These are phyloP conservation scores for Trametes pubescens DNA, from an alignment of 1,284 basidiomycete genomes.

Conservation along the genomic window DNA sequence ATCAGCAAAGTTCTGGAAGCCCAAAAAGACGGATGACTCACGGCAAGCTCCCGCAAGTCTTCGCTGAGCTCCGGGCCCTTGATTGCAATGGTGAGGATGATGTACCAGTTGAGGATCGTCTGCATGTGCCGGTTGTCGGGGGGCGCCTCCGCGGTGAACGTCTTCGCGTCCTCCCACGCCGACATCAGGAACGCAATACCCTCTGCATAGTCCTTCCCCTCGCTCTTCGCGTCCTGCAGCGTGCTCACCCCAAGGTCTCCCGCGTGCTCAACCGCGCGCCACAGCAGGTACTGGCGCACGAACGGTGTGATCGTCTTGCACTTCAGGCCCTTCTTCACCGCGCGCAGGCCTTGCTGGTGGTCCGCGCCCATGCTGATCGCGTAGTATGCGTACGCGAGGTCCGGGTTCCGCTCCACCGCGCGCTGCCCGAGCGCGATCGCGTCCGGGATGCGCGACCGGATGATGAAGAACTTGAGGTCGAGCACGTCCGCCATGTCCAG, in stretches of 20 bases:
- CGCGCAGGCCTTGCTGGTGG: conserved; percentile 46
- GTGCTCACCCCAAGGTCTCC: conserved; percentile 58
- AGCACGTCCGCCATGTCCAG: conserved; percentile 63
- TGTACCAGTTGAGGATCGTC: conserved; percentile 63
- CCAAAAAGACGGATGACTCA: conserved; percentile 38
- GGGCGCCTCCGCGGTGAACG: conserved; percentile 60
- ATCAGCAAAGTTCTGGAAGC: not conserved
- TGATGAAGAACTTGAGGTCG: conserved; percentile 64
- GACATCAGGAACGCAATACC: conserved; percentile 63
- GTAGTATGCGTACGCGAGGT: conserved; percentile 66
- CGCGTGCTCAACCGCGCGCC: conserved; percentile 66
- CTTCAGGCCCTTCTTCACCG: conserved; percentile 68
- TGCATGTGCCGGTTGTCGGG: conserved; percentile 68
- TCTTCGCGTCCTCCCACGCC: conserved; percentile 65
- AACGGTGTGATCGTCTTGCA: conserved; percentile 42
- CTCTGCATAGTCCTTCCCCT: conserved; percentile 59
- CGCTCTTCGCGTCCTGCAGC: conserved; percentile 52
- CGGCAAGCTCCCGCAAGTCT: conserved; percentile 58
- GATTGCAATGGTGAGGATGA: conserved; percentile 58
- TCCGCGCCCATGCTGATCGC: conserved; percentile 52
- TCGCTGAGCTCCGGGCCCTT: conserved; percentile 56
- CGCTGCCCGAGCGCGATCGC: conserved; percentile 53
- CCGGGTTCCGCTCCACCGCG: conserved; percentile 58
- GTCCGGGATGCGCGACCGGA: conserved; percentile 52
- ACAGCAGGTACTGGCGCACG: conserved; percentile 54